Base-by-base conservation (phyloP, 2,329 filamentous ascomycete genomes). In the Fusarium neocosmosporiellum region DNA sequence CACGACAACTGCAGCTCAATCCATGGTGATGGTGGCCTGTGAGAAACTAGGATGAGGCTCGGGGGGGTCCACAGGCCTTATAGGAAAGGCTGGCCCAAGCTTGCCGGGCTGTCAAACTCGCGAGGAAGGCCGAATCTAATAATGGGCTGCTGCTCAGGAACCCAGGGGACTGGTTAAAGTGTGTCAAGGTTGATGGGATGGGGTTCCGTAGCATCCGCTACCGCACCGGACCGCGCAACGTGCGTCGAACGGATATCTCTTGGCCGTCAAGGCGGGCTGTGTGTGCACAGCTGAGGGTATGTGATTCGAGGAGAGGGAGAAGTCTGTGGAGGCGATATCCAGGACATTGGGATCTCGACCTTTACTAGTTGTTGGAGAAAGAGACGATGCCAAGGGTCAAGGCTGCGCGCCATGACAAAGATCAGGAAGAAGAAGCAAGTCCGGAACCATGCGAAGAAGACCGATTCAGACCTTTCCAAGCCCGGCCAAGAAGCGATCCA, bases 1-100 rank as follows among this genome's bases (percentile, higher is more conserved):
- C 67, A 77, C 71, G 69, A 73, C 72, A 61, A n/a, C 57, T 48
- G n/a, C 62, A 10, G 65, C 55, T 74, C 66, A 77, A 54, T 75
- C 69, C 75, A 76, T 76, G 62, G 37, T 63, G 36, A 69, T 37
- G 20, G 39, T 34, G 22, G 13, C 37, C 24, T 53, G 39, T 67
- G 57, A 50, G 63, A 58, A 48, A 43, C 63, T 53, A 64, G 58
- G 61, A 63, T 70, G 63, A 72, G 58, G 63, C 54, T 43, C 39
- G 43, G 36, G 54, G 54, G 59, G 55, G 34, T 24, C 39, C 37
- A 34, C 31, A 43, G 29, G 48, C 58, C 53, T 68, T 70, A 66
- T 70, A 67, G 46, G 31, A 73, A 63, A 37, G n/a, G 34, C 64
- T 39, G 34, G 31, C 37, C 65, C 46, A 68, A 69, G 59, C 62